Conservation (phyloP, 768 basidiomycete species). For the Cystofilobasidium bisporidii region DNA sequence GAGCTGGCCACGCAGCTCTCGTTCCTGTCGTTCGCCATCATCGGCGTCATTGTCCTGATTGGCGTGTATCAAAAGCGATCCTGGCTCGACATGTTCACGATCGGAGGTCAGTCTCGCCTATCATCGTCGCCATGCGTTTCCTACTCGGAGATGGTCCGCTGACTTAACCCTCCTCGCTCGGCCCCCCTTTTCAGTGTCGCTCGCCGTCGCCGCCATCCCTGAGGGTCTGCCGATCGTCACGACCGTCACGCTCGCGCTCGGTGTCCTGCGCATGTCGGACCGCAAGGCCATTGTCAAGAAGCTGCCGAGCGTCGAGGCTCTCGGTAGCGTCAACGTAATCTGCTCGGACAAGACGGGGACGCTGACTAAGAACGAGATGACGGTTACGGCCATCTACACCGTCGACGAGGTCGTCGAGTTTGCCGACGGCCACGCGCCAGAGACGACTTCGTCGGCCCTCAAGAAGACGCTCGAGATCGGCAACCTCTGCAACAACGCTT, state of each 20-base stretch:
- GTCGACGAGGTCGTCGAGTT: slow-evolving; percentile 71
- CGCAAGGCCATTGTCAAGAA: slow-evolving; percentile 96
- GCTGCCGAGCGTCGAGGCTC: slow-evolving; percentile 82
- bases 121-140: slow-evolving; percentile 8
- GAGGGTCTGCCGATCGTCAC: slow-evolving; percentile 95
- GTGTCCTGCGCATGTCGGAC: slow-evolving; percentile 85
- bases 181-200: slow-evolving; percentile 55
- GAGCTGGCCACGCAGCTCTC: slow-evolving; percentile 88
- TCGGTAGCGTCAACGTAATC: slow-evolving; percentile 92
- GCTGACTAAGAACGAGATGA: slow-evolving; percentile 90
- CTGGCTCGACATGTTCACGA: slow-evolving; percentile 98
- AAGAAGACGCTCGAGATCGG: slow-evolving; percentile 70
- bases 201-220: slow-evolving; percentile 93
- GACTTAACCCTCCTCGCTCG: not conserved
- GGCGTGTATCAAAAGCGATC: slow-evolving; percentile 73
- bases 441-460: slow-evolving; percentile 41
- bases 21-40: slow-evolving; percentile 79
- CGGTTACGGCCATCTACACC: slow-evolving; percentile 74
- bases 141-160: not conserved
- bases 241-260: slow-evolving; percentile 87
- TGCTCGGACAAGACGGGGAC: slow-evolving; percentile 97
- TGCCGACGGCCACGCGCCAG: slow-evolving; percentile 40
- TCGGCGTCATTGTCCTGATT: slow-evolving; percentile 82
- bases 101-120: too few species aligned
- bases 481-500: slow-evolving; percentile 80